Percentiles rank a stretch among this genome's conserved stretches.
These are phyloP conservation scores for Kuraishia hungarica DNA, from an alignment of 805 yeast species.

Conservation along the genomic window DNA sequence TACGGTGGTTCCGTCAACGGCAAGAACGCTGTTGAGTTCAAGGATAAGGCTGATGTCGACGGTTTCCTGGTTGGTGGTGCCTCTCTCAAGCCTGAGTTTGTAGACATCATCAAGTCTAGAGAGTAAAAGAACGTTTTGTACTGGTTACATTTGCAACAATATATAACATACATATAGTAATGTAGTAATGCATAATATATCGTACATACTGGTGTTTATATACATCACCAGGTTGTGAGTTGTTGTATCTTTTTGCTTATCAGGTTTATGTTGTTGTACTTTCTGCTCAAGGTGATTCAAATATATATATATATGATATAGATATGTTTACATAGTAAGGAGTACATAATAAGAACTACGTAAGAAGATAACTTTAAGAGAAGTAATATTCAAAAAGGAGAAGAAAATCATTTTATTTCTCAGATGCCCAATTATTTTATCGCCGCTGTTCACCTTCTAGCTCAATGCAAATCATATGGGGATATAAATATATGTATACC, in stretches of 20 bases:
- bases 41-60: constrained; percentile 88
- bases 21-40: constrained; percentile 82
- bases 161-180: no score
- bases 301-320: no score
- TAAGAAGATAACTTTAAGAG: no score
- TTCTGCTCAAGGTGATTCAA: neutral
- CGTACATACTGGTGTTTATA: no score
- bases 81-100: constrained; percentile 94
- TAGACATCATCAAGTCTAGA: constrained; percentile 92
- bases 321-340: no score
- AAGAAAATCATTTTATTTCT: no score
- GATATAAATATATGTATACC: no score
- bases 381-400: neutral
- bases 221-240: neutral
- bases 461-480: no score
- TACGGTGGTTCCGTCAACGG: constrained; percentile 99
- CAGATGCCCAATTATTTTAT: no score
- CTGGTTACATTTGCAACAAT: neutral
- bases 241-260: neutral
- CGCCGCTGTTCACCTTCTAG: no score
- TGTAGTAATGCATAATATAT: no score
- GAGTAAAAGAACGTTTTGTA: constrained; percentile 28
- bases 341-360: no score
- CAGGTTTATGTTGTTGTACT: neutral
- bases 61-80: constrained; percentile 99